These are phyloP conservation scores for Candida railenensis DNA, from an alignment of 805 yeast genomes.

Conservation along the genomic window DNA sequence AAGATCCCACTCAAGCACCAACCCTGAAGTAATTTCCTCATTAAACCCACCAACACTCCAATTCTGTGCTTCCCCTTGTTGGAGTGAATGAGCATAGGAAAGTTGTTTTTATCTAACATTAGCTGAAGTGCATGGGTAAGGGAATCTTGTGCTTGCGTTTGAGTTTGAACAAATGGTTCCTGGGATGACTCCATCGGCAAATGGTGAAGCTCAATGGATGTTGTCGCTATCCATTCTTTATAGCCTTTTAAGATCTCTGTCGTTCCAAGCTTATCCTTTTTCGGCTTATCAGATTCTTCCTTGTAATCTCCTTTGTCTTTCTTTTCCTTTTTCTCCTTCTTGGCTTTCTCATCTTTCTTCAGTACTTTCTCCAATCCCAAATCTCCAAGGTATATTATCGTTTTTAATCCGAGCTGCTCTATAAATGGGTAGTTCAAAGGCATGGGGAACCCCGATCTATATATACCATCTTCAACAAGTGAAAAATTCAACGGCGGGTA, in stretches of 20 bases:
- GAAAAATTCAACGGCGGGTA: slow-evolving; percentile 94
- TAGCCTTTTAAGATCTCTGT: slow-evolving; percentile 54
- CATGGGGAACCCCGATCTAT: slow-evolving; percentile 93
- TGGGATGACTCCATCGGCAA: slow-evolving; percentile 70
- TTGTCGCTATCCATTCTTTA: slow-evolving; percentile 59
- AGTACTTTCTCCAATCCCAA: slow-evolving; percentile 29
- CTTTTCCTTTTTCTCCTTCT: slow-evolving; percentile 10
- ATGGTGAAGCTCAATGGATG: slow-evolving; percentile 54
- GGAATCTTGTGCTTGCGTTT: slow-evolving; percentile 39
- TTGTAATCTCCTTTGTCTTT: slow-evolving; percentile 15
- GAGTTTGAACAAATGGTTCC: slow-evolving; percentile 61
- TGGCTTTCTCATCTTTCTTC: slow-evolving; percentile 11
- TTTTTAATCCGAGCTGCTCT: slow-evolving; percentile 63
- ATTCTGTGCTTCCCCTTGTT: slow-evolving; percentile 97
- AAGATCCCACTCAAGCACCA: slow-evolving; percentile 93
- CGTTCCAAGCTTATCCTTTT: slow-evolving; percentile 50
- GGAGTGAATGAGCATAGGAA: slow-evolving; percentile 87
- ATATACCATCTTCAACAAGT: slow-evolving; percentile 81
- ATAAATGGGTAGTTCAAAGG: slow-evolving; percentile 81
- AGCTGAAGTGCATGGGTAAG: slow-evolving; percentile 57
- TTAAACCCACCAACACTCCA: slow-evolving; percentile 89
- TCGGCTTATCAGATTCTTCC: slow-evolving; percentile 13
- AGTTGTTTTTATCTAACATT: slow-evolving; percentile 63
- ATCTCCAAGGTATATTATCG: slow-evolving; percentile 84
- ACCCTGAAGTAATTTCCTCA: slow-evolving; percentile 82